Evolutionary conservation across 2,329 filamentous ascomycete genomes (phyloP).

Genomic region (Coniochaeta sp.): DNA sequence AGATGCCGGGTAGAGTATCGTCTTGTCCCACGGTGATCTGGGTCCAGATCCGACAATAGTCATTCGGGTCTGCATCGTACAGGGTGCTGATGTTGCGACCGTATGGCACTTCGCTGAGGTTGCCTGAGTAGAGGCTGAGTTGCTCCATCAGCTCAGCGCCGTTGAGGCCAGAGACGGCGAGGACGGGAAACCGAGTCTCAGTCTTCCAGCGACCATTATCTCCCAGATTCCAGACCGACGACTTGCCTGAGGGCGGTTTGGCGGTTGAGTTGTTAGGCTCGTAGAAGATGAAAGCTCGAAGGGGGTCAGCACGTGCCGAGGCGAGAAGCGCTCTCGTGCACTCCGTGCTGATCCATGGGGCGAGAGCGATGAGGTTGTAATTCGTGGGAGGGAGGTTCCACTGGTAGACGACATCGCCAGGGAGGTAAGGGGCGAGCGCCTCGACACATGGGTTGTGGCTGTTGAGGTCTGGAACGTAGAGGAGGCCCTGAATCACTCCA

Average conservation of each 20-base stretch:
- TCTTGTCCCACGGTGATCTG: slow-evolving; percentile 41
- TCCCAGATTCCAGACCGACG: slow-evolving; percentile 62
- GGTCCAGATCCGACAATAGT: slow-evolving; percentile 56
- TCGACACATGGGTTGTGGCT: slow-evolving; percentile 54
- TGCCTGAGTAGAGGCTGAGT: slow-evolving; percentile 70
- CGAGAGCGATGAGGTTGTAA: slow-evolving; percentile 72
- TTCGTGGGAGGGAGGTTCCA: slow-evolving; percentile 61
- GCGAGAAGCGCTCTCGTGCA: slow-evolving; percentile 71
- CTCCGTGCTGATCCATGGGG: slow-evolving; percentile 71
- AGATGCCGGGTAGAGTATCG: slow-evolving; percentile 60
- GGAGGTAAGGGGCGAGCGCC: slow-evolving; percentile 58
- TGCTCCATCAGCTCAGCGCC: slow-evolving; percentile 65
- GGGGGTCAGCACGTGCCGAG: slow-evolving; percentile 48
- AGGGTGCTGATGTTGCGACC: slow-evolving; percentile 47
- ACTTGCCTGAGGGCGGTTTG: slow-evolving; percentile 59
- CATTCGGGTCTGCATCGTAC: slow-evolving; percentile 47
- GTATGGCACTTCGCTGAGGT: slow-evolving; percentile 55
- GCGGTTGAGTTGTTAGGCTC: slow-evolving; percentile 46
- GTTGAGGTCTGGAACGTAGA: slow-evolving; percentile 74
- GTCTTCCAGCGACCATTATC: slow-evolving; percentile 66
- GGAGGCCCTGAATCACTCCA: slow-evolving; percentile 64
- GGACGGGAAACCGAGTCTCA: slow-evolving; percentile 70
- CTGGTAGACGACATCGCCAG: slow-evolving; percentile 66
- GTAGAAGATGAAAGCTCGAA: slow-evolving; percentile 60
- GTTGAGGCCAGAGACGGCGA: slow-evolving; percentile 64